Evolutionary conservation across 2,329 filamentous ascomycete genomes (phyloP).

Genomic region (Neonectria sp.): DNA sequence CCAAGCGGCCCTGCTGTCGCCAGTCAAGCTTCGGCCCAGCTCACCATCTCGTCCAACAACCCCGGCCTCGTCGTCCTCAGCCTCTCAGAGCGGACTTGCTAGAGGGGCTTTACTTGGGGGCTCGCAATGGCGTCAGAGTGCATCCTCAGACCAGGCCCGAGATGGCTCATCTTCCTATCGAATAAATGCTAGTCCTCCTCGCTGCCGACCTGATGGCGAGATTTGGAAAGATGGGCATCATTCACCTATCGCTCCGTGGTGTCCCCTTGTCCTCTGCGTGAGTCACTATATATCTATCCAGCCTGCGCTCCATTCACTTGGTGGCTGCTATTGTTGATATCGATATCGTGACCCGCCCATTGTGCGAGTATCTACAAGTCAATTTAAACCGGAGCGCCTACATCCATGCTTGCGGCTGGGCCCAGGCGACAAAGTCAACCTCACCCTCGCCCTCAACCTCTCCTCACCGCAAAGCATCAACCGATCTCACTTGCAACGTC

Average conservation of each 20-base stretch:
- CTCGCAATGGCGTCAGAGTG: conserved; percentile 47
- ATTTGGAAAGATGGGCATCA: conserved; percentile 47
- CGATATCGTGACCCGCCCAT: conserved; percentile 37
- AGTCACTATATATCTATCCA: conserved; percentile 47
- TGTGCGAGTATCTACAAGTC: conserved; percentile 38
- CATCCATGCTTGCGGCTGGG: conserved; percentile 44
- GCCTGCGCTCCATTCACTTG: conserved; percentile 48
- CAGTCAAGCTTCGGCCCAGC: conserved; percentile 28
- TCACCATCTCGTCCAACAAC: conserved; percentile 21
- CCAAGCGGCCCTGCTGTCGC: conserved; percentile 36
- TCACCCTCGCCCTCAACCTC: conserved; percentile 27
- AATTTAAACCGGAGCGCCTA: conserved; percentile 34
- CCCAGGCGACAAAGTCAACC: conserved; percentile 41
- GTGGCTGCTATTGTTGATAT: conserved; percentile 36
- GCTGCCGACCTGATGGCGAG: conserved; percentile 37
- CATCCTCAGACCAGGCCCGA: conserved; percentile 28
- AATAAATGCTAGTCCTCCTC: conserved; percentile 40
- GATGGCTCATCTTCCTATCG: conserved; percentile 40
- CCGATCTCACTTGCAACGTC: conserved; percentile 27
- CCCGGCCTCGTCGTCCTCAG: conserved; percentile 5
- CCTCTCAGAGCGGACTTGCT: conserved; percentile 14
- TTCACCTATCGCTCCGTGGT: conserved; percentile 44
- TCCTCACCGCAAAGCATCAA: conserved; percentile 34
- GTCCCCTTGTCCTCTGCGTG: conserved; percentile 46
- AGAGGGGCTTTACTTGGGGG: conserved; percentile 24